Conservation (phyloP, 2,329 filamentous ascomycete genomes). For the Fusarium mundagurra region DNA sequence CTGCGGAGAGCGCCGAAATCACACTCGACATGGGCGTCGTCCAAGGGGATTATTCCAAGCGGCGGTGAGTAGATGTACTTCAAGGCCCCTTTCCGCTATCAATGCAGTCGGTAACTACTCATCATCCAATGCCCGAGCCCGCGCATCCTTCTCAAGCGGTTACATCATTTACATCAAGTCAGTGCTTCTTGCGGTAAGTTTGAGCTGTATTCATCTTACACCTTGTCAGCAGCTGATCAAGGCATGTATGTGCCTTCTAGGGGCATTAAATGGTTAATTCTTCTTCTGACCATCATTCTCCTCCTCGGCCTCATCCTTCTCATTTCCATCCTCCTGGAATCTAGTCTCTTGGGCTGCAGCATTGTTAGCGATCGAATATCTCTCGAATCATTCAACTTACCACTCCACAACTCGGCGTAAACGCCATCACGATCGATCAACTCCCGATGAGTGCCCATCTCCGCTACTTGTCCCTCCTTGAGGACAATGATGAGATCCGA, state of each 20-base stretch:
- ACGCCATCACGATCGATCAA: conserved; percentile 81
- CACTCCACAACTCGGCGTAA: conserved; percentile 91
- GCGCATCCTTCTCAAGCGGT: background rate
- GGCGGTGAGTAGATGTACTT: background rate
- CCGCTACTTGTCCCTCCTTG: conserved; percentile 83
- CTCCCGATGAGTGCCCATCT: conserved; percentile 87
- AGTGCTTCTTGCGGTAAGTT: background rate
- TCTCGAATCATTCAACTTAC: conserved; percentile 58
- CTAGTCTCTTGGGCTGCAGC: conserved; percentile 69
- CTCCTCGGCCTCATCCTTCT: conserved; percentile 50
- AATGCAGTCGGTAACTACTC: too few relatives aligned
- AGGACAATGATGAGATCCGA: conserved; percentile 93
- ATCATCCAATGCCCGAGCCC: background rate
- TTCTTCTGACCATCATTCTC: conserved; percentile 12
- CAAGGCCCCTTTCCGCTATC: rapidly evolving
- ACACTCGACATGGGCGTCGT: background rate
- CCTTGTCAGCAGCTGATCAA: background rate
- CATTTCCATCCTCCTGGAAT: conserved; percentile 59
- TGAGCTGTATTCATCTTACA: conserved; percentile 22
- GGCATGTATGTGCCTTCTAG: background rate
- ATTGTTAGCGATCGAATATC: conserved; percentile 11
- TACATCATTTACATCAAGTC: background rate
- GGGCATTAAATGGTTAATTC: background rate
- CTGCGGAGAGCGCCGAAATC: background rate
- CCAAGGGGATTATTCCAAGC: background rate